These are phyloP conservation scores for Wickerhamomyces alni DNA, from an alignment of 805 yeast species.

Conservation along the genomic window DNA sequence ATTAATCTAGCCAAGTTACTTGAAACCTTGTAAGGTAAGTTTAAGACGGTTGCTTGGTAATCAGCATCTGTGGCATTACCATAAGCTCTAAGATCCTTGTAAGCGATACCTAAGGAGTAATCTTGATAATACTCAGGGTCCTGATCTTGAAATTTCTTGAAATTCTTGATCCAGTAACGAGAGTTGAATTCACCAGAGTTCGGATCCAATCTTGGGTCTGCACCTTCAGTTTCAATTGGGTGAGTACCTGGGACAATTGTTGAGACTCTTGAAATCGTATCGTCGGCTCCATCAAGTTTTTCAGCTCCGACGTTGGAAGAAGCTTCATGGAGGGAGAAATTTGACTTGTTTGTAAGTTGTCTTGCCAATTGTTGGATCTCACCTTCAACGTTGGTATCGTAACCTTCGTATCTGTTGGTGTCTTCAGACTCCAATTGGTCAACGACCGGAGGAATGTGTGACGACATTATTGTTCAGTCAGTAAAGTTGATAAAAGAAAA, in stretches of 20 bases:
- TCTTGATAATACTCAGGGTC: slow-evolving; percentile 60
- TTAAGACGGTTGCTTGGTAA: slow-evolving; percentile 57
- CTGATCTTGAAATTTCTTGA: slow-evolving; percentile 42
- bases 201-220: slow-evolving; percentile 52
- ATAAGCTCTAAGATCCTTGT: slow-evolving; percentile 51
- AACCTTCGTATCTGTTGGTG: slow-evolving; percentile 24
- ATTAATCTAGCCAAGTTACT: slow-evolving; percentile 10
- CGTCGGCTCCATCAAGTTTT: no score
- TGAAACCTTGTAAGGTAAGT: slow-evolving; percentile 27
- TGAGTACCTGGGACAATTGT: slow-evolving; percentile 32
- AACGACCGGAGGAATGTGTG: no score
- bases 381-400: slow-evolving; percentile 21
- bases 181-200: slow-evolving; percentile 48
- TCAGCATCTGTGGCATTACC: slow-evolving; percentile 58
- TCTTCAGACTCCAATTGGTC: slow-evolving; percentile 1
- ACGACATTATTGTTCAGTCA: no score
- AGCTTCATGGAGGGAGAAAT: neutral
- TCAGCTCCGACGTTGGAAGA: slow-evolving; percentile 5
- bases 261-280: slow-evolving; percentile 12
- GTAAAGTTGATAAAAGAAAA: no score
- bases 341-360: slow-evolving; percentile 25
- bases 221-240: slow-evolving; percentile 25
- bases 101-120: slow-evolving; percentile 50
- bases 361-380: slow-evolving; percentile 34
- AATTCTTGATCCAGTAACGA: slow-evolving; percentile 57